Evolutionary conservation across 1,284 basidiomycete genomes (phyloP), one percentile per base, ranked within the genome.

Genomic region (Puccinia coronata): DNA sequence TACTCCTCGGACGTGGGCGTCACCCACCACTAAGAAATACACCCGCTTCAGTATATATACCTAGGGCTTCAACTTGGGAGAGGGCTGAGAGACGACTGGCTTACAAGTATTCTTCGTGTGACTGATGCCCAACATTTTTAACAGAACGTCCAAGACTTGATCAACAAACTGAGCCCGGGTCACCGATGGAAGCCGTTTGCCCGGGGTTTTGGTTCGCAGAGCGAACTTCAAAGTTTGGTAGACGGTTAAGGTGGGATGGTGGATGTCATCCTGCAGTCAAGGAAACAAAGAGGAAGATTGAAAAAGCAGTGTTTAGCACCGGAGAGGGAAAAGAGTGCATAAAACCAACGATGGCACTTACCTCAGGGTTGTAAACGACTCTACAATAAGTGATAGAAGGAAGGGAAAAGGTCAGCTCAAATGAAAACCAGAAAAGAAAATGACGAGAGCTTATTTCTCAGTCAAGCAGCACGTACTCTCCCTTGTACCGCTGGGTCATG

Each of bases 171-270:
- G 84, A 20, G 85, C 84, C 61, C 86, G 84, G 55, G 87, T 86
- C 53, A 89, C 85, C 49, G 88, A 88, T 6, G 88, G 88, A 4
- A 90, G 87, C 69, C 87, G 87, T 82, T 87, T 88, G 82, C 87
- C 87, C 25, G 89, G 89, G 28, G 88, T 88, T 85, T 89, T 89
- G 83, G 88, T 87, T 41, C 85, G 85, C 20, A 90, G 87, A 0
- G 89, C 90, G 83, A 90, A 90, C 47, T 84, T 83, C 71, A 90
- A 86, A 0, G 90, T 90, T 84, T 90, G 88, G 1, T 87, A 88
- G 69, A 90, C 90, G 18, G 90, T 90, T 53, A 91, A 86, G 49
- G 89, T 90, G n/a, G 90, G 88, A 63, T 90, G 88, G 85, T 91
- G 90, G 73, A 89, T 87, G 76, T 93, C 93, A 82, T 92, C 90